These are phyloP conservation scores for Pichia manshurica DNA, from an alignment of 805 yeast species.

Conservation along the genomic window DNA sequence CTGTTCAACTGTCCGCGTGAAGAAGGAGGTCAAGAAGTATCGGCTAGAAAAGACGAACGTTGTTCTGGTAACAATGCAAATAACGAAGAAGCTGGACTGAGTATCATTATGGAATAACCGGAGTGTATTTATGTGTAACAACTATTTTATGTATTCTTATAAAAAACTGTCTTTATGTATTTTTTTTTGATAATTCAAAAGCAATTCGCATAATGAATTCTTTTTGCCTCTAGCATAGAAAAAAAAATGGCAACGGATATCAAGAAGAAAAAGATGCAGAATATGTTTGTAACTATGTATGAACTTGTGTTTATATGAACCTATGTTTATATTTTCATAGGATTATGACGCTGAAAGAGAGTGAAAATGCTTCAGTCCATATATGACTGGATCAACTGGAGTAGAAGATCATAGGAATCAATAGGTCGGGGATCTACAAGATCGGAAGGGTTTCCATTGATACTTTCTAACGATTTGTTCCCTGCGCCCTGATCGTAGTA, in stretches of 20 bases:
- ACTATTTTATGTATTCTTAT: background rate
- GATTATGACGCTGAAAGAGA: no score
- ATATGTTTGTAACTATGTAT: background rate
- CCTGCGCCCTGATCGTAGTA: background rate
- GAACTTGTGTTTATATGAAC: background rate
- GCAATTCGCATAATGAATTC: no score
- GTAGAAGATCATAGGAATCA: background rate
- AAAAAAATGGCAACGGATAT: no score
- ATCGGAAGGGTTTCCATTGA: background rate
- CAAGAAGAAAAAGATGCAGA: background rate
- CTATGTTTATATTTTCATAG: background rate
- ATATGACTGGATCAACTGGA: background rate
- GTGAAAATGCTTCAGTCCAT: background rate
- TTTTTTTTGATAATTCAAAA: no score
- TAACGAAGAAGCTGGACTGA: background rate
- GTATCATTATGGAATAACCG: slow-evolving; percentile 6
- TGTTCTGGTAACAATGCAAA: background rate
- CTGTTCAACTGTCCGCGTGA: slow-evolving; percentile 22
- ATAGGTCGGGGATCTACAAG: background rate
- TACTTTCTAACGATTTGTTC: background rate
- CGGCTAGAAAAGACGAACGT: background rate
- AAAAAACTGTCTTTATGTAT: no score
- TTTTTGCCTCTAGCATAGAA: no score
- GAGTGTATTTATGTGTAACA: background rate
- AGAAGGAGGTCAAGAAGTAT: slow-evolving; percentile 3